These are phyloP conservation scores for Annona cherimola DNA, from an alignment of 164 flowering plant genomes.

Conservation along the genomic window DNA sequence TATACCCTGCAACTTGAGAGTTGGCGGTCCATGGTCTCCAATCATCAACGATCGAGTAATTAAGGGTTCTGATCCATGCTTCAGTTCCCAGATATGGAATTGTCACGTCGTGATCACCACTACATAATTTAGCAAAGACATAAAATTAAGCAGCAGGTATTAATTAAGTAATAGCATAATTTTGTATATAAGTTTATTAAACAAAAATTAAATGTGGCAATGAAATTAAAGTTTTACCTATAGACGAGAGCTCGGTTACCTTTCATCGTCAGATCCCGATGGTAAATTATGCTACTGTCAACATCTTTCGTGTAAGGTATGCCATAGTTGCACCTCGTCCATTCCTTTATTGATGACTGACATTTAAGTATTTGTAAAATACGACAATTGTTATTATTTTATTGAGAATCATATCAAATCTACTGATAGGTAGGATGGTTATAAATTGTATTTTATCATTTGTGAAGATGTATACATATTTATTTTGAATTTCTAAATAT, in stretches of 20 bases:
- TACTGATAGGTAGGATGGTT: not conserved
- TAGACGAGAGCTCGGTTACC: constrained; percentile 22
- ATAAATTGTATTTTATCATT: too few species aligned
- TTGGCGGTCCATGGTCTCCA: constrained; percentile 50
- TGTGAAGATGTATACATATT: not conserved
- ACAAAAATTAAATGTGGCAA: too few species aligned
- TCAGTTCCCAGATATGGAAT: constrained; percentile 37
- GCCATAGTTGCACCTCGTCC: constrained; percentile 26
- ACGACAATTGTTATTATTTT: not conserved
- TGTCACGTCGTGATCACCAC: constrained; percentile 52
- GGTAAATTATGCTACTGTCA: constrained; percentile 14
- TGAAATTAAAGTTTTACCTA: constrained; percentile 1
- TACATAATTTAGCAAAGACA: not conserved
- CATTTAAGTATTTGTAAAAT: not conserved
- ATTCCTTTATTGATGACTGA: constrained; percentile 20
- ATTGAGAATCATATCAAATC: not conserved
- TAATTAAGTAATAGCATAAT: not conserved
- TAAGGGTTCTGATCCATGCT: constrained; percentile 46
- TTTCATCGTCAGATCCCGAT: constrained; percentile 15
- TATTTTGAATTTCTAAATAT: not conserved
- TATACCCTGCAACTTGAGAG: constrained; percentile 50
- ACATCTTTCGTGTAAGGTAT: constrained; percentile 17
- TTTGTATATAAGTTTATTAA: not conserved
- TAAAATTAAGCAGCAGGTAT: not conserved
- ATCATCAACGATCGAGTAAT: constrained; percentile 38